Evolutionary conservation across 257 asterid genomes (phyloP), one percentile per base, ranked within the genome.

Genomic region (Marsdenia floribunda): DNA sequence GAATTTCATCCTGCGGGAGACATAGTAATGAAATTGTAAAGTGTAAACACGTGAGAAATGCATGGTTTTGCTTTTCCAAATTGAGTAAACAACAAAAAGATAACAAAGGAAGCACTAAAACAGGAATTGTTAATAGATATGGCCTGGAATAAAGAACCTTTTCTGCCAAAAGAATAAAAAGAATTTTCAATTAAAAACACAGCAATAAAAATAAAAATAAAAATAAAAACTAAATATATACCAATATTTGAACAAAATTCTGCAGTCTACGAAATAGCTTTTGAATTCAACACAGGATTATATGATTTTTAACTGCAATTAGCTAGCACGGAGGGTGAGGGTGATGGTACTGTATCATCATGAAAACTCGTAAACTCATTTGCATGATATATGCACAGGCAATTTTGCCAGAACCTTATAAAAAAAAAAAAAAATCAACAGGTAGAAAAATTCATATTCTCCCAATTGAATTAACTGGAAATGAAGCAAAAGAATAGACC

Each of bases 1-100:
- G 86, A 58, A 74, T 76, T 57, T 86, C 87, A 64, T 86, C 87
- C 93, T 87, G 85, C 81, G 66, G 53, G 58, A 67, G 42, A 78
- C 70, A 80, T 42, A 53, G 46, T 7, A 69, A 73, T 38, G 52
- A 19, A 29, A 66, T 38, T 6, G n/a, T 38, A 19, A 29, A 66
- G 19, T 6, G n/a, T 38, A 38, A 37, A 9, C 15, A 66, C 33
- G 38, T 16, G 19, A 3, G 22, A 46, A 64, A 37, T 35, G 38
- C 14, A 11, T 5, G 3, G 40, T 3, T 3, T 24, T 12, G 5
- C 0, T 58, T 59, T 60, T 60, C 9, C 40, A 11, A 26, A 24
- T 60, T 26, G 66, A 37, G 8, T 11, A 26, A 65, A 1, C 10
- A 16, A 65, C 8, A 37, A 18, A 7, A 58, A 11, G 4, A 57